These are phyloP conservation scores for Chytriomyces sp. DNA, from an alignment of 192 early-diverging fungal genomes.

Conservation along the genomic window DNA sequence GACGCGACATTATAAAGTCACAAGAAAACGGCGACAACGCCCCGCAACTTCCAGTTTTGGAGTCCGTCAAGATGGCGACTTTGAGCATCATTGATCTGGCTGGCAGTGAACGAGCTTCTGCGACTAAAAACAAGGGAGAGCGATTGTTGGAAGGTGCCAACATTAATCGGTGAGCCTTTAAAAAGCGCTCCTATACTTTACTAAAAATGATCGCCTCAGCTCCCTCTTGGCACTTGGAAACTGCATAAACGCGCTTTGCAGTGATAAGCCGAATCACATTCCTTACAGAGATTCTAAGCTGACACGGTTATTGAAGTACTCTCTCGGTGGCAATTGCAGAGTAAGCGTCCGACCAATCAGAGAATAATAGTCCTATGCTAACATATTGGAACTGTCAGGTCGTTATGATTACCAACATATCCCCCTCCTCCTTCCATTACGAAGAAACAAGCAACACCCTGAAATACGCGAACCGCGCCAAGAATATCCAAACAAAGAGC, in stretches of 20 bases:
- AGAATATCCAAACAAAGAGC: slow-evolving; percentile 66
- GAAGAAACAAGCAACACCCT: slow-evolving; percentile 80
- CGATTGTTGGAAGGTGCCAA: slow-evolving; percentile 73
- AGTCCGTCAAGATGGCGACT: slow-evolving; percentile 22
- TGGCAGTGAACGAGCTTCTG: slow-evolving; percentile 62
- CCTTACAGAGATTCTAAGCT: slow-evolving; percentile 77
- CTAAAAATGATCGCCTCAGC: neutral
- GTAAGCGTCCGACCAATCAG: slow-evolving; percentile 16
- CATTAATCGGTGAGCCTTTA: slow-evolving; percentile 60
- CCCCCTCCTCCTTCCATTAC: slow-evolving; percentile 62
- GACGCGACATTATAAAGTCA: neutral
- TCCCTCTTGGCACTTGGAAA: slow-evolving; percentile 75
- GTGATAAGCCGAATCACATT: slow-evolving; percentile 56
- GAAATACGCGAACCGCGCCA: slow-evolving; percentile 75
- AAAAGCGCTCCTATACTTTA: neutral
- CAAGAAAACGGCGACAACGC: neutral
- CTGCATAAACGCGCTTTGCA: slow-evolving; percentile 75
- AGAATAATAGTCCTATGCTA: neutral
- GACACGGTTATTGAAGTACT: slow-evolving; percentile 69
- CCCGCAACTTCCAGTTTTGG: neutral
- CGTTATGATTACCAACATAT: slow-evolving; percentile 78
- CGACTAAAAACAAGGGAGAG: slow-evolving; percentile 60
- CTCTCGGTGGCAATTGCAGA: slow-evolving; percentile 73
- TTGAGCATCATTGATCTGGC: slow-evolving; percentile 78
- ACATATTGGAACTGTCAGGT: slow-evolving; percentile 37